Evolutionary conservation across 805 yeast genomes (phyloP).

Genomic region (Jamesozyma gamospora): DNA sequence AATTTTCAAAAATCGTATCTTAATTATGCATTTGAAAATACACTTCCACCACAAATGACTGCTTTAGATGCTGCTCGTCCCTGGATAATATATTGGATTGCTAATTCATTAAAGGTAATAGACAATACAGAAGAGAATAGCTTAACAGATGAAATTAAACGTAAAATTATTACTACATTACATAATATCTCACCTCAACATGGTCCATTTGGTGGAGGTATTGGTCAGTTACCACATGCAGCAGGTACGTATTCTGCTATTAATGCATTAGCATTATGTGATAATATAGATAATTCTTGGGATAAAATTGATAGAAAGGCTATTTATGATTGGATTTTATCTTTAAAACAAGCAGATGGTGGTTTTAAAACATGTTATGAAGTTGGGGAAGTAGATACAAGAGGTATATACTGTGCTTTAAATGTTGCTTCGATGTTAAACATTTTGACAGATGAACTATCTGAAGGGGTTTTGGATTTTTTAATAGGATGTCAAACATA

Average conservation of each 20-base stretch:
- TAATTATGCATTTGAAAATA: slow-evolving; percentile 30
- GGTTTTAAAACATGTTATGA: slow-evolving; percentile 40
- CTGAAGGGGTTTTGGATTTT: slow-evolving; percentile 47
- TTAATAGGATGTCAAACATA: slow-evolving; percentile 66
- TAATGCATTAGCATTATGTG: slow-evolving; percentile 46
- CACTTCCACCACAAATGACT: slow-evolving; percentile 42
- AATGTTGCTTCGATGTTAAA: slow-evolving; percentile 57
- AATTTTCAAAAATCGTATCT: slow-evolving; percentile 38
- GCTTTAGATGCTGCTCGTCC: slow-evolving; percentile 82
- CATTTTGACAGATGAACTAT: slow-evolving; percentile 51
- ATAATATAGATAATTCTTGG: slow-evolving; percentile 35
- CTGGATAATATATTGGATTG: slow-evolving; percentile 83
- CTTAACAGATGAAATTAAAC: slow-evolving; percentile 20
- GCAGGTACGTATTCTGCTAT: slow-evolving; percentile 80
- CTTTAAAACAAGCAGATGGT: slow-evolving; percentile 58
- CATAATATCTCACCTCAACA: slow-evolving; percentile 22
- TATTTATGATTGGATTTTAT: slow-evolving; percentile 55
- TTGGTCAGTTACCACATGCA: slow-evolving; percentile 69
- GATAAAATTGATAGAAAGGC: slow-evolving; percentile 34
- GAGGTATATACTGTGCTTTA: slow-evolving; percentile 85
- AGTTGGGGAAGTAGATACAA: slow-evolving; percentile 72
- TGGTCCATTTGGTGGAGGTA: slow-evolving; percentile 85
- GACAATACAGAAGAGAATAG: slow-evolving; percentile 17
- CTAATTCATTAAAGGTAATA: slow-evolving; percentile 42
- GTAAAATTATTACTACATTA: slow-evolving; percentile 25